Evolutionary conservation across 2,329 filamentous ascomycete species (phyloP).

Genomic region (Neopestalotiopsis clavispora): DNA sequence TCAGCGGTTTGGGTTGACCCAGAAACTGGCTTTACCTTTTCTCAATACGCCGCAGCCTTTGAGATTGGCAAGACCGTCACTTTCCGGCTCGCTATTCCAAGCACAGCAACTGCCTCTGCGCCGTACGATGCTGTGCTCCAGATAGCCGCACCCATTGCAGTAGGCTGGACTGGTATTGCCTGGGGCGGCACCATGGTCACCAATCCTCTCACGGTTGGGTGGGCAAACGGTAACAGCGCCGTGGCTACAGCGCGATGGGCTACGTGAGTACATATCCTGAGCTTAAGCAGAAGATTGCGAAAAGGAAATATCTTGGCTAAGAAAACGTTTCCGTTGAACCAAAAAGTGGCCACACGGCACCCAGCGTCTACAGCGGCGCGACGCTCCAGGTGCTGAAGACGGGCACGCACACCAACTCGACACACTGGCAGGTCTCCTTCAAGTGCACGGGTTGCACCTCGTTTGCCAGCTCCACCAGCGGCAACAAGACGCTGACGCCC

Average conservation of each 20-base stretch:
- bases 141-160: conserved; percentile 45
- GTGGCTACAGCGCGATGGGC: conserved; percentile 49
- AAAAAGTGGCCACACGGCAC: conserved; percentile 40
- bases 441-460: conserved; percentile 42
- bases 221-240: conserved; percentile 46
- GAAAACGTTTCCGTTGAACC: not conserved
- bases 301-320: no score
- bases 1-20: conserved; percentile 31
- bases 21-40: conserved; percentile 37
- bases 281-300: no score
- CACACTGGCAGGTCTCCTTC: conserved; percentile 46
- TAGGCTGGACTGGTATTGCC: conserved; percentile 53
- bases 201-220: conserved; percentile 50
- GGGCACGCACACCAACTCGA: conserved; percentile 44
- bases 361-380: conserved; percentile 34
- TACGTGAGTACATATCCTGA: conserved; percentile 39
- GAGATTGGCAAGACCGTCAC: conserved; percentile 32
- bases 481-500: conserved; percentile 68
- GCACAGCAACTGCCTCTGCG: conserved; percentile 28
- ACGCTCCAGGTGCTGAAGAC: conserved; percentile 38
- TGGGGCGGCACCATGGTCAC: conserved; percentile 57
- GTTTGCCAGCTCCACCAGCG: conserved; percentile 33
- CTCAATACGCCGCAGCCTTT: conserved; percentile 30
- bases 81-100: conserved; percentile 43
- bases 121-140: conserved; percentile 49